Base-by-base conservation (phyloP, 2,329 filamentous ascomycete species). In the Aspergillus sp. region DNA sequence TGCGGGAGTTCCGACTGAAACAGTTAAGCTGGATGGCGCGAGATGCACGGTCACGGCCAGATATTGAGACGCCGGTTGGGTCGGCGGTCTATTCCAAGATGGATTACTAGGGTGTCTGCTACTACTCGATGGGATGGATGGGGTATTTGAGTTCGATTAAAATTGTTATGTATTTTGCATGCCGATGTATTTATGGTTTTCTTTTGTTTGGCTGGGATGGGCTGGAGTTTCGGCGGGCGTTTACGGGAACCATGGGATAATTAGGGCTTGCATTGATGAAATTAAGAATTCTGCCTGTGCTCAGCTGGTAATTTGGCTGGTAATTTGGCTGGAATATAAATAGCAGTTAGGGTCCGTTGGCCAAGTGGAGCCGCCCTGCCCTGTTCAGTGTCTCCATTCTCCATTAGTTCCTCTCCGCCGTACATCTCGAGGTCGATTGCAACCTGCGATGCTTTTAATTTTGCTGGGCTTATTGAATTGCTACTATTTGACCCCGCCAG, bases 1-100 rank as follows among this genome's bases (percentile, higher is more conserved):
- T 73, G 70, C 66, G 68, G 2, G 58, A 66, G 44, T 22, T 67
- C 12, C 65, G 69, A 7, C 56, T 65, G 11, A 61, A 64, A 8
- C 66, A 66, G 39, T 5, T 71, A 11, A 61, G 66, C 13, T 48
- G 34, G 24, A 44, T 71, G 41, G 67, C 64, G n/a, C 17, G 60
- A 17, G 60, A 61, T 7, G 49, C 50, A 15, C 17, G 37, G 7
- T 6, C 34, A 19, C 33, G 6, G 37, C 19, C n/a, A 17, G 49
- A 53, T 37, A 39, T 48, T 4, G 37, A 55, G 19, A 59, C 22
- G 22, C 39, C 6, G 50, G 41, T n/a, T 34, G 40, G 41, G n/a
- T 33, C 9, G 12, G 27, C 8, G n/a, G 27, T 42, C 20, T 42
- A 42, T 8, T 17, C n/a, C 4, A 42, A 5, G 7, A 20, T 20